Base-by-base conservation (phyloP, 2,329 filamentous ascomycete species). In the Cladophialophora bantiana region DNA sequence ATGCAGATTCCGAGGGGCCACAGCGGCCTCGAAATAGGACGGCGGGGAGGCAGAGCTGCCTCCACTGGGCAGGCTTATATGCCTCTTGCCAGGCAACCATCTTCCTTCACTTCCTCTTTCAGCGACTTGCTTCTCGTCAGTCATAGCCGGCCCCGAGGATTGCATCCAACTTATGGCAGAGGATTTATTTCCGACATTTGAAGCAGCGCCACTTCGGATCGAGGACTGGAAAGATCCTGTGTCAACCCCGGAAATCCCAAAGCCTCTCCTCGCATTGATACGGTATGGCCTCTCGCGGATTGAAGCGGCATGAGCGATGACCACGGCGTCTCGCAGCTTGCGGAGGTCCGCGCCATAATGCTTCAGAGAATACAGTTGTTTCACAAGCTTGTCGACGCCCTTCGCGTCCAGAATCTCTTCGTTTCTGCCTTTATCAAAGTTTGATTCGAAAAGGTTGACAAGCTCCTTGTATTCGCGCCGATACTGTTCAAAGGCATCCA, bases 331-430 rank as follows among this genome's bases (percentile, higher is more conserved):
- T 34, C 71, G 68, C 18, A 75, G 12, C 36, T 66, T 61, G 36
- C 68, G 42, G 13, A 75, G 64, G 42, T 68, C 69, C 31, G 67
- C 18, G 4, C 73, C 74, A 59, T 73, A 75, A 55, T 75, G 72
- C 59, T 70, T 70, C 31, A 75, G 67, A 4, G 31, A 26, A 58
- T 75, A 76, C 10, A 76, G 62, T 34, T 69, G 26, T 45, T 70
- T 58, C 3, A 75, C 72, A 12, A 71, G 12, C 31, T 68, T 61
- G 42, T 72, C 66, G 12, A 75, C 67, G 3, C 59, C 72, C 34
- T 60, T 40, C 31, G 45, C 45, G 36, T 67, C 65, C 53, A 67
- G n/a, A 9, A 54, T 15, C 36, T 54, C 40, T 35, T 67, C 60
- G 4, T 54, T 57, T n/a, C 34, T 26, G 10, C 64, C 59, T 15